Base-by-base conservation (phyloP, 2,329 filamentous ascomycete species). In the Talaromyces sp. region DNA sequence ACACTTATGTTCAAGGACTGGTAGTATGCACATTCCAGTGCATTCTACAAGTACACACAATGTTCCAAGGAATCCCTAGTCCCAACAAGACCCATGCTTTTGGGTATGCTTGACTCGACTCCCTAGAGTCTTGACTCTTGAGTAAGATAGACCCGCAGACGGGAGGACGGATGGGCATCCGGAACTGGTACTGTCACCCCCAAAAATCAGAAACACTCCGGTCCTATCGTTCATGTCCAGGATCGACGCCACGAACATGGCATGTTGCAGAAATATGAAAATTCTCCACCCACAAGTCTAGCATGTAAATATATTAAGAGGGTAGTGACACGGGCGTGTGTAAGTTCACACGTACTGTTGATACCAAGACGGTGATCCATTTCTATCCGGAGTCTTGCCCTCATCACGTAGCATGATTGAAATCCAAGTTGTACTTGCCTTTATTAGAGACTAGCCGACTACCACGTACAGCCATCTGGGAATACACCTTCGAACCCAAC, bases 221-320 rank as follows among this genome's bases (percentile, higher is more conserved):
- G 22, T 43, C 47, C 60, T 62, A 54, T 62, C 60, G 50, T 54
- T 50, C 47, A 33, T 54, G 31, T 56, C 33, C 31, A 39, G 22
- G 47, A 62, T 62, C 60, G 45, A 37, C 60, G 60, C 60, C 35
- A 54, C 60, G 16, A 62, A 52, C 33, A 24, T 56, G 52, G 45
- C 45, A 37, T 52, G 50, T 16, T 19, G 47, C 33, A 54, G n/a
- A 61, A 52, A 50, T 52, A 37, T 52, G 49, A 54, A 52, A 35
- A 54, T 35, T 19, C 33, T 37, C 31, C 50, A 22, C 52, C 52
- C 31, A 39, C 8, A 35, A 35, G 14, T 37, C 33, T 56, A 19
- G 24, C 50, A 54, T 35, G 31, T 19, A 35, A n/a, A 33, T 13
- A 22, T 31, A 19, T 27, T 50, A 16, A 1, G 47, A 14, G 47